These are phyloP conservation scores for Aspergillus ellipticus DNA, from an alignment of 495 filamentous ascomycete genomes.

Conservation along the genomic window DNA sequence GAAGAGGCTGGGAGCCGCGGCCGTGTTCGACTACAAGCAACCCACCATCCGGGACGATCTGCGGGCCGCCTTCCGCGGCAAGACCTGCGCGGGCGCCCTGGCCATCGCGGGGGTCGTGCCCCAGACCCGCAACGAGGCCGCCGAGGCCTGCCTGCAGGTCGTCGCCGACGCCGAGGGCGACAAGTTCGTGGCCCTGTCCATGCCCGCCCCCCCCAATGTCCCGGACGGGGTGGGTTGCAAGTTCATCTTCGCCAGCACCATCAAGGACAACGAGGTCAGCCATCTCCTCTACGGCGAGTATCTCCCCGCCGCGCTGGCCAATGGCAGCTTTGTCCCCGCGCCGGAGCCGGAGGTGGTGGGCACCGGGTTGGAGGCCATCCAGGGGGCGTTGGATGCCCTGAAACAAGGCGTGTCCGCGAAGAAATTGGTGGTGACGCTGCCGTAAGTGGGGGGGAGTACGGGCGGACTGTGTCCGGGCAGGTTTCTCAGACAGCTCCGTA, in stretches of 20 bases:
- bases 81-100: conserved; percentile 27
- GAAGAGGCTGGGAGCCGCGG: conserved; percentile 47
- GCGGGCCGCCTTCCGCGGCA: conserved; percentile 6
- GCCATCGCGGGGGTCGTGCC: conserved; percentile 8
- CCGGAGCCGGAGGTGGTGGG: conserved; percentile 31
- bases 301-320: conserved; percentile 30
- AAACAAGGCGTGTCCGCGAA: conserved; percentile 32
- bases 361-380: conserved; percentile 32
- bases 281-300: conserved; percentile 27
- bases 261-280: conserved; percentile 25
- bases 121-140: not conserved
- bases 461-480: too few species aligned
- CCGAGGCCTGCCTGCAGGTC: conserved; percentile 9
- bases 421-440: conserved; percentile 34
- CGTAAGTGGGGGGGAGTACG: conserved; percentile 16
- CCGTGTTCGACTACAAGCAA: conserved; percentile 54
- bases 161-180: conserved; percentile 1
- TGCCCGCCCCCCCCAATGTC: not conserved
- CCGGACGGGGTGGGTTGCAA: conserved; percentile 13
- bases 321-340: conserved; percentile 15
- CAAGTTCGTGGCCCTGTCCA: conserved; percentile 13
- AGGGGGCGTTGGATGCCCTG: conserved; percentile 30
- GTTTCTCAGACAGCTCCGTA: too few species aligned
- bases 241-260: conserved; percentile 13
- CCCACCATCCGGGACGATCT: conserved; percentile 27